phyloP scores from a whole-genome alignment of 305 asterid species.

The Withania somnifera region DNA sequence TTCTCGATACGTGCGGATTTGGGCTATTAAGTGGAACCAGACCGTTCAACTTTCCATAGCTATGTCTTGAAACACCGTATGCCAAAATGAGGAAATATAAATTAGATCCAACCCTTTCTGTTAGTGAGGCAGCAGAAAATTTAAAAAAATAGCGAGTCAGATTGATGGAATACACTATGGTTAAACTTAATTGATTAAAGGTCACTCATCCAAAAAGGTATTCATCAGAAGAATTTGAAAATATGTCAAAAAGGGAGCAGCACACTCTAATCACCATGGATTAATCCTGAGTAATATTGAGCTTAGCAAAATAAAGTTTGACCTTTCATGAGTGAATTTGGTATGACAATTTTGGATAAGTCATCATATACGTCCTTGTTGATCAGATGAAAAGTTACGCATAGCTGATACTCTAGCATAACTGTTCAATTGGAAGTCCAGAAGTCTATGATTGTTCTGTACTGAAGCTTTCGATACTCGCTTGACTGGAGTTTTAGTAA shows the following conservation, averaged over 20 bases:
- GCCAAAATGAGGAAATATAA: background rate
- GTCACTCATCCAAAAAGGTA: background rate
- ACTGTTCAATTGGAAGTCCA: background rate
- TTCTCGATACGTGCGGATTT: background rate
- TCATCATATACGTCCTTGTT: background rate
- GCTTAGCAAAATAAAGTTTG: background rate
- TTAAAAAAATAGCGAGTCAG: background rate
- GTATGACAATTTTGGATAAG: background rate
- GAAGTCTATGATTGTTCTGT: background rate
- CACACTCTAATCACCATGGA: background rate
- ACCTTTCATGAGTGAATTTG: background rate
- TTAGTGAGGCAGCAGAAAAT: background rate
- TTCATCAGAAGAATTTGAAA: background rate
- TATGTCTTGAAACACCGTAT: background rate
- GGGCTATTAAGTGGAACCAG: background rate
- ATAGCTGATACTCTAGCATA: background rate
- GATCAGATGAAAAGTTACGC: background rate
- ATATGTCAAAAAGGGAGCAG: background rate
- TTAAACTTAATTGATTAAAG: background rate
- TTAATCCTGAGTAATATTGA: background rate
- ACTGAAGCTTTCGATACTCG: background rate
- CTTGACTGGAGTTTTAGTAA: background rate
- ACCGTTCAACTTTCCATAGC: background rate
- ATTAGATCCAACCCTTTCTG: background rate
- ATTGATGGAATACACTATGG: background rate